Percentiles rank a stretch among this genome's conserved stretches.
Evolutionary conservation across 441 rosid species (phyloP).

Genomic region (Brassica balearica): DNA sequence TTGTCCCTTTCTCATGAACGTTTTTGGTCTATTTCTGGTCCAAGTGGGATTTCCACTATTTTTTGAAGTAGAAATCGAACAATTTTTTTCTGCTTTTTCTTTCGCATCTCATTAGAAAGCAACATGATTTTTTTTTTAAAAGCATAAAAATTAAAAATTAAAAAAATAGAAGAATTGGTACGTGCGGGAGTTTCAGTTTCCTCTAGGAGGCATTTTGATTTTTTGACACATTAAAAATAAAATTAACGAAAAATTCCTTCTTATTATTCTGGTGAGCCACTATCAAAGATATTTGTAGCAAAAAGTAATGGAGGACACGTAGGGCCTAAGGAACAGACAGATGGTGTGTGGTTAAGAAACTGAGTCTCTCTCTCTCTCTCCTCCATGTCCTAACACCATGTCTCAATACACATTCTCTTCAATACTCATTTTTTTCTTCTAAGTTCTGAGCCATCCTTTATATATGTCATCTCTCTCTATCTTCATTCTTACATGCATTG

Average conservation of each 20-base stretch:
- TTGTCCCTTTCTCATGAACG: conserved; percentile 36
- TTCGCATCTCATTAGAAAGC: background rate
- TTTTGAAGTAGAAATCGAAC: conserved; percentile 10
- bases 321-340: conserved; percentile 42
- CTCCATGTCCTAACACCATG: conserved; percentile 41
- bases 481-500: conserved; percentile 25
- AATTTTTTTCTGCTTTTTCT: background rate
- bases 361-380: conserved; percentile 36
- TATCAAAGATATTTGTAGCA: conserved; percentile 33
- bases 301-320: conserved; percentile 45
- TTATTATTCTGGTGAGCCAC: conserved; percentile 29
- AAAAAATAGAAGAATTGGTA: background rate
- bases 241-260: background rate
- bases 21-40: conserved; percentile 24
- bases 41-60: conserved; percentile 29
- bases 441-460: conserved; percentile 22
- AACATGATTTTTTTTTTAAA: background rate
- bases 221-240: conserved; percentile 27
- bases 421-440: conserved; percentile 16
- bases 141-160: background rate
- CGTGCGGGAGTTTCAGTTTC: conserved; percentile 30
- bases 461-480: conserved; percentile 14
- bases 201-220: conserved; percentile 27
- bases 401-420: conserved; percentile 39
- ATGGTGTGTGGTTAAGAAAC: conserved; percentile 38